Percentiles rank a stretch among this genome's conserved stretches.
These are phyloP conservation scores for Powellomyces hirtus DNA, from an alignment of 192 early-diverging fungal genomes.

Conservation along the genomic window DNA sequence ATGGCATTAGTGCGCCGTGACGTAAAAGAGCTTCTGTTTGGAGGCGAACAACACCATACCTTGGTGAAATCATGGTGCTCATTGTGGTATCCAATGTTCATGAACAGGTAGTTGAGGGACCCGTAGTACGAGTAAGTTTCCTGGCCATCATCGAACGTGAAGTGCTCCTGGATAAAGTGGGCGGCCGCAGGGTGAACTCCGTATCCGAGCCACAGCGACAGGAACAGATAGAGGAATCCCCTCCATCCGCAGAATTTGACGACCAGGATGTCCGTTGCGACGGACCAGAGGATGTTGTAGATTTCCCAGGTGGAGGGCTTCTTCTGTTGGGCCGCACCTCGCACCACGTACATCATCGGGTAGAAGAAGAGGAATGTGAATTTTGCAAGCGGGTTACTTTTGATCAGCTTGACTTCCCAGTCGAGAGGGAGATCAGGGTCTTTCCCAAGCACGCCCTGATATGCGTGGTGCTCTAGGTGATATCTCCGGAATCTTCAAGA, in stretches of 20 bases:
- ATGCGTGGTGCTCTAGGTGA: conserved; percentile 97
- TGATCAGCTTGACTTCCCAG: conserved; percentile 74
- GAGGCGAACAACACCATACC: conserved; percentile 11
- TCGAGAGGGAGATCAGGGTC: conserved; percentile 92
- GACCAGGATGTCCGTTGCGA: conserved; percentile 33
- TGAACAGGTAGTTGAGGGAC: conserved; percentile 75
- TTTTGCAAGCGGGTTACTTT: conserved; percentile 22
- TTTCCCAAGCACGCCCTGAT: conserved; percentile 88
- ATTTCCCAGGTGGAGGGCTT: conserved; percentile 41
- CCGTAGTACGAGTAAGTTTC: conserved; percentile 99
- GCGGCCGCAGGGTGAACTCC: conserved; percentile 89
- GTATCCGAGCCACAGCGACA: conserved; percentile 65
- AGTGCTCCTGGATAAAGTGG: conserved; percentile 98
- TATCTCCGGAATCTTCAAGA: conserved; percentile 42
- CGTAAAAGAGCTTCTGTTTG: no score
- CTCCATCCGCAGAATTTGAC: conserved; percentile 37
- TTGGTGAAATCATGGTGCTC: conserved; percentile 97
- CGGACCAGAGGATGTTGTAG: conserved; percentile 40
- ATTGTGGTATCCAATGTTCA: conserved; percentile 97
- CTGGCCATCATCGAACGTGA: conserved; percentile 87
- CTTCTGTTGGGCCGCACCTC: conserved; percentile 55
- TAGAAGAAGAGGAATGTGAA: conserved; percentile 64
- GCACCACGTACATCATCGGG: conserved; percentile 81
- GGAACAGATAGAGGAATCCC: conserved; percentile 45
- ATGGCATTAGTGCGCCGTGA: no score